Base-by-base conservation (phyloP, 176 grass and related monocot genomes). In the Avena insularis region DNA sequence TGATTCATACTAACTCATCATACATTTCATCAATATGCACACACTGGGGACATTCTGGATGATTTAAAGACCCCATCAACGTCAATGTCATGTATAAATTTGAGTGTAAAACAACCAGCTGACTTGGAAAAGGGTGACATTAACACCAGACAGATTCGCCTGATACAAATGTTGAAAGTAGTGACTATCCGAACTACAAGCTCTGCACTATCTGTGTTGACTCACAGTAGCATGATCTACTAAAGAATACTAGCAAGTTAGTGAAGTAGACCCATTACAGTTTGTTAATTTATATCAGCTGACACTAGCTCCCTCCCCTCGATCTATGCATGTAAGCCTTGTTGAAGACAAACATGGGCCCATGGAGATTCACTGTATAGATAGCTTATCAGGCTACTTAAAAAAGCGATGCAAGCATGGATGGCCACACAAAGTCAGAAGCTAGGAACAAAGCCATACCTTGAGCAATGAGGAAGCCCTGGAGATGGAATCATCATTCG, bases 401-500 rank as follows among this genome's bases (percentile, higher is more conserved):
- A 83, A 84, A 64, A 25, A 9, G 31, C 60, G 5, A 20, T 6
- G 2, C 5, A 33, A 79, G 55, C 56, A 89, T 82, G 61, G 29
- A 61, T 19, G 2, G 8, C 69, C 78, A 58, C 29, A 36, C 53
- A 79, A 50, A 78, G 72, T 15, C 60, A 63, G 21, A 82, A 54
- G 54, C 80, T 81, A 75, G 76, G 69, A 35, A 43, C 76, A 72
- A 83, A 82, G 1, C 59, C 85, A 80, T 93, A 94, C 95, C 63
- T 95, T 95, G 51, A 94, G 82, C 81, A 98, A 90, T 36, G 93
- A 90, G 47, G 83, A 91, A 86, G 83, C 86, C 77, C 88, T 91
- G 82, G 89, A 93, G 51, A 88, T 55, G 58, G 78, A 45, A 89
- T 84, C 54, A 40, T 90, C 23, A 5, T 80, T 76, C 15, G 84